These are phyloP conservation scores for Chlorella sp. DNA, from an alignment of 139 green algal genomes.

Conservation along the genomic window DNA sequence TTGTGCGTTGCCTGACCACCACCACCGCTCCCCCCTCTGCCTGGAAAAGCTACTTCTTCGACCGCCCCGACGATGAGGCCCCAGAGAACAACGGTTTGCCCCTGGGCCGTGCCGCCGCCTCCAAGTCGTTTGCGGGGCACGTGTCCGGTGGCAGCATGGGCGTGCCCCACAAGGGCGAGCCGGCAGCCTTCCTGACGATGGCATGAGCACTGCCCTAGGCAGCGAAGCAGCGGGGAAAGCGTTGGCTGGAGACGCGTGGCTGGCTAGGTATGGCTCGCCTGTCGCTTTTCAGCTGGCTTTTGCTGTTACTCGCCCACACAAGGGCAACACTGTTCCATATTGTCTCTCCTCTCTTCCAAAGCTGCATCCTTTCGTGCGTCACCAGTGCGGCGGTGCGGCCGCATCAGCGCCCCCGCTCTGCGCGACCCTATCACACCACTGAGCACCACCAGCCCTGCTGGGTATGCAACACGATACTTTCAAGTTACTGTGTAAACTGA, in stretches of 20 bases:
- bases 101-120: background rate
- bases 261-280: too few relatives aligned
- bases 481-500: too few relatives aligned
- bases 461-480: too few relatives aligned
- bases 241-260: background rate
- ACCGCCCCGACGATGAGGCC: constrained; percentile 16
- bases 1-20: background rate
- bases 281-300: background rate
- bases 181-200: background rate
- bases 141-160: background rate
- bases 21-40: background rate
- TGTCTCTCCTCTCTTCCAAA: too few relatives aligned
- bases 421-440: too few relatives aligned
- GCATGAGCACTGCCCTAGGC: background rate
- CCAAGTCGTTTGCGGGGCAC: constrained; percentile 23
- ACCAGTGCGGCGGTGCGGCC: too few relatives aligned
- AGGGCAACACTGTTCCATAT: too few relatives aligned
- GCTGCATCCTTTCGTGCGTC: too few relatives aligned
- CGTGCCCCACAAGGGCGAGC: background rate
- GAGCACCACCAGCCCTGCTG: too few relatives aligned
- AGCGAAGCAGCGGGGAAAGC: background rate
- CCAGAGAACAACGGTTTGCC: background rate
- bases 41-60: constrained; percentile 23
- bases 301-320: background rate
- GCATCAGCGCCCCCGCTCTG: too few relatives aligned